Conservation (phyloP, 2,329 filamentous ascomycete genomes). For the Fusarium tricinctum region DNA sequence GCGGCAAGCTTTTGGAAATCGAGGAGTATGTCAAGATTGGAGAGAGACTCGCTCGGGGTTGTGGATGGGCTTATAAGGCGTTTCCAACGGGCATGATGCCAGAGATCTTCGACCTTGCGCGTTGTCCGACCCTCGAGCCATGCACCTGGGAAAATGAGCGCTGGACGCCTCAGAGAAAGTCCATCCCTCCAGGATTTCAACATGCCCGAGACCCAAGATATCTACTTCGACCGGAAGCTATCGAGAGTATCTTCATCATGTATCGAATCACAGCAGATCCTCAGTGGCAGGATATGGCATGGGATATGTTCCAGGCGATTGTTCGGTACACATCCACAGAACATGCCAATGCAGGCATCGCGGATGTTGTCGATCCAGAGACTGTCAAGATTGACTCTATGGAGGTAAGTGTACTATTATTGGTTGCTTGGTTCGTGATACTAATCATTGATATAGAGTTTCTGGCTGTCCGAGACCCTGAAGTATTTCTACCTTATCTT, state of each 20-base stretch:
- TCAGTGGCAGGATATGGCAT: slow-evolving; percentile 65
- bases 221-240: slow-evolving; percentile 65
- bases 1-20: slow-evolving; percentile 69
- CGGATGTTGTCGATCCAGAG: slow-evolving; percentile 56
- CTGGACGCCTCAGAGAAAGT: slow-evolving; percentile 47
- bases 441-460: slow-evolving; percentile 64
- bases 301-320: slow-evolving; percentile 66
- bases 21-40: slow-evolving; percentile 63
- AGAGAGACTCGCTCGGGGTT: slow-evolving; percentile 65
- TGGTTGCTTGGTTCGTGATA: too few species aligned
- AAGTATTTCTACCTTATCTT: slow-evolving; percentile 84
- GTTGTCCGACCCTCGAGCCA: slow-evolving; percentile 57
- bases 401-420: slow-evolving; percentile 61
- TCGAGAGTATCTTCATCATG: slow-evolving; percentile 64
- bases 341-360: slow-evolving; percentile 63
- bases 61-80: slow-evolving; percentile 69
- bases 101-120: slow-evolving; percentile 64
- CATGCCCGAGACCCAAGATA: slow-evolving; percentile 66
- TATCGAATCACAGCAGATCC: slow-evolving; percentile 64
- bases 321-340: slow-evolving; percentile 61
- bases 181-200: slow-evolving; percentile 71
- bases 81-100: slow-evolving; percentile 72
- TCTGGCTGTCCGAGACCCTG: slow-evolving; percentile 80
- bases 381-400: slow-evolving; percentile 68
- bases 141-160: slow-evolving; percentile 53